Evolutionary conservation across 2,329 filamentous ascomycete genomes (phyloP), one percentile per base, ranked within the genome.

Genomic region (Plectosphaerella cucumerina): DNA sequence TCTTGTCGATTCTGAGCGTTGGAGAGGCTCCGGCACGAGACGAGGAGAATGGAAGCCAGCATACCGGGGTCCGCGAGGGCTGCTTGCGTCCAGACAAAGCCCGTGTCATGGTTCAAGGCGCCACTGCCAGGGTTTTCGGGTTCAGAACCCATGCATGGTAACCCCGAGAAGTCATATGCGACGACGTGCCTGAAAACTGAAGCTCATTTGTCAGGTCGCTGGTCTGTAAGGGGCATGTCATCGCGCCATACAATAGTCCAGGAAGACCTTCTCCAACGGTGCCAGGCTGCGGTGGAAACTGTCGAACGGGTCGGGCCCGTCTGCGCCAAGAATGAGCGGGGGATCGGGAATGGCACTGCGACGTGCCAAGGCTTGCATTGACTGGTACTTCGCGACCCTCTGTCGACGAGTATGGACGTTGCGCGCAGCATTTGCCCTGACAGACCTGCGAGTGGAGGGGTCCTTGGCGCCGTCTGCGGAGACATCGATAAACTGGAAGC

Each of bases 401-500:
- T 31, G 26, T 11, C 50, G 53, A 10, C 55, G 52, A 1, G 37
- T 52, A n/a, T 43, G 47, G 12, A 44, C 21, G 44, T 58, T 53
- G 3, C 55, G 50, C 8, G 59, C 58, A 1, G 58, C 59, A 15
- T 60, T 57, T 3, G 57, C 54, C 15, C 58, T 52, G 21, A 61
- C 57, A 17, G 50, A 43, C n/a, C 44, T 53, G 17, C 50, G 53
- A 11, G 8, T 31, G 51, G 53, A 52, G 0, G 22, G 21, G 11
- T 49, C 46, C 14, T 44, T 46, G 11, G 56, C 53, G 37, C 20
- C 43, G 8, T 58, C 53, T 15, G 54, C 47, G 4, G 54, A 50
- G n/a, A 59, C 43, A 6, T 51, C 54, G 31, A 58, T 51, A 39
- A 59, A 61, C n/a, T 52, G 49, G 22, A 60, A 53, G 17, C 34